Evolutionary conservation across 371 early-diverging fungal genomes (phyloP), one percentile per base, ranked within the genome.

Genomic region (Nematocida ironsii): DNA sequence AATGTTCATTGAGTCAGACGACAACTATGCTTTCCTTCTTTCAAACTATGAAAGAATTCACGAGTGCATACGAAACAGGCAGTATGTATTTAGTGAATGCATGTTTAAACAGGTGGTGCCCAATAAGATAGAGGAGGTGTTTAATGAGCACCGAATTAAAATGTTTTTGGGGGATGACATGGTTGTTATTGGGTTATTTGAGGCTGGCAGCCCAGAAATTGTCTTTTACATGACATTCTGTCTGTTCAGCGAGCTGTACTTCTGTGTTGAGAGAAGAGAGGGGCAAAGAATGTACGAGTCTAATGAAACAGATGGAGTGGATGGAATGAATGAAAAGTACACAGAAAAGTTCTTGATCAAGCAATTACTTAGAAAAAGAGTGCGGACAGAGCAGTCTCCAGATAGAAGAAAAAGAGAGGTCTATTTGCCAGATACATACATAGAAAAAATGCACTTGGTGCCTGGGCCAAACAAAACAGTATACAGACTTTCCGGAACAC

Each of bases 381-480:
- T 72, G 83, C 89, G 64, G 39, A 64, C 47, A 42, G 16, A 55
- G 25, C 71, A 83, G 56, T 54, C 54, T 39, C 52, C 18, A 54
- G 55, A 74, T 23, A 87, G 84, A 64, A 55, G 23, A 82, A 39
- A 60, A 18, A 25, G 66, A 82, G 33, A 71, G 71, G 68, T 69
- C 69, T 83, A 88, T 87, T 90, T 92, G 86, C 87, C 88, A 82
- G 54, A 76, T 25, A 20, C 74, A 25, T 62, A 76, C 48, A 55
- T 83, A 16, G 42, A 78, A 25, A 54, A 76, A 23, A 88, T 98
- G 23, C 88, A 90, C 55, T 87, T 98, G 60, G 90, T 91, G 64
- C 89, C 90, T 42, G 98, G 98, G 0, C 89, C 90, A 67, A 98
- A 98, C 86, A 90, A 92, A 2, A 87, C 95, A 42, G 89, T 92